Evolutionary conservation across 306 rosid species (phyloP).

Genomic region (Geum urbanum): DNA sequence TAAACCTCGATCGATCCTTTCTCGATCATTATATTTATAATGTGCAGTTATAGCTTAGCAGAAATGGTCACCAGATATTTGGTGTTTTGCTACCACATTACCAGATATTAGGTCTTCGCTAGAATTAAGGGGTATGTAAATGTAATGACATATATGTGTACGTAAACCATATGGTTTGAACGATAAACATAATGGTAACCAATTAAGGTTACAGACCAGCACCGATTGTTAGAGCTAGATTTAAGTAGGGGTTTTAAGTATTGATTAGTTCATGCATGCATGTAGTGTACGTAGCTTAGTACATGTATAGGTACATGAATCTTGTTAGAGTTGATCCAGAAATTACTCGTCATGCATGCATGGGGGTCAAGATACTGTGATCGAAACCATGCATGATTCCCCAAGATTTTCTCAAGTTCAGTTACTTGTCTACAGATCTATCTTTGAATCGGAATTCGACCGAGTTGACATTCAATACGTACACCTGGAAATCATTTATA

Average conservation of each 20-base stretch:
- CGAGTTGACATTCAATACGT: no score
- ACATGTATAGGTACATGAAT: neutral
- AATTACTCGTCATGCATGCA: neutral
- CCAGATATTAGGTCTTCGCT: neutral
- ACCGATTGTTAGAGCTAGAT: neutral
- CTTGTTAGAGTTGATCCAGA: neutral
- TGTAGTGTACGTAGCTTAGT: neutral
- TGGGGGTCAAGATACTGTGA: neutral
- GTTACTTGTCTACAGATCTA: no score
- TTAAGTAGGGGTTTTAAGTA: neutral
- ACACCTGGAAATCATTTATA: no score
- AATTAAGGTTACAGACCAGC: neutral
- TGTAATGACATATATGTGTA: neutral
- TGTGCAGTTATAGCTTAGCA: neutral
- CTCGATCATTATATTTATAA: neutral
- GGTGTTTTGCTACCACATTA: neutral
- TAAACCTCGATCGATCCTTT: neutral
- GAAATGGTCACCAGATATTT: neutral
- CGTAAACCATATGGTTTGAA: constrained; percentile 11
- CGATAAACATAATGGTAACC: neutral
- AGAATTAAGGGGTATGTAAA: neutral
- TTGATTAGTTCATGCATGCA: constrained; percentile 8
- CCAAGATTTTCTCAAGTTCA: neutral
- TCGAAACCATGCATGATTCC: neutral
- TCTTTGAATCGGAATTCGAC: no score